Conservation (phyloP, 495 filamentous ascomycete species). For the Penicillium paxilli region DNA sequence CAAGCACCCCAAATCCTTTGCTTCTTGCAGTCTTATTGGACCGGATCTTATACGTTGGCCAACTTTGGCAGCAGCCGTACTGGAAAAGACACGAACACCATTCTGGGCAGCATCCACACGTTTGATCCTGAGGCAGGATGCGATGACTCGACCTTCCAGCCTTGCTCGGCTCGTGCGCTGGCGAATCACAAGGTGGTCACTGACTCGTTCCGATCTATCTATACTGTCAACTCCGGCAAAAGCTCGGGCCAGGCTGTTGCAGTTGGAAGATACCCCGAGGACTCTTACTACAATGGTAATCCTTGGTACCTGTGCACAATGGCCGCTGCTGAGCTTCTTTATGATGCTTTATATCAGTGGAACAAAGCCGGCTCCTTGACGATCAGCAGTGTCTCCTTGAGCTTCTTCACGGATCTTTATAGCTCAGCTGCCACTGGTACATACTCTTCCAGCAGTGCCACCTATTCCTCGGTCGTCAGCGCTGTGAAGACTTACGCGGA, state of each 20-base stretch:
- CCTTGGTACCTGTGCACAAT: slow-evolving; percentile 67
- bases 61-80: slow-evolving; percentile 54
- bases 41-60: slow-evolving; percentile 53
- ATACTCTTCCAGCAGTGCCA: slow-evolving; percentile 43
- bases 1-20: slow-evolving; percentile 58
- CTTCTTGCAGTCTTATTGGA: slow-evolving; percentile 68
- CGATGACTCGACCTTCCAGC: slow-evolving; percentile 55
- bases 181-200: slow-evolving; percentile 64
- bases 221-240: slow-evolving; percentile 56
- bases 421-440: slow-evolving; percentile 50
- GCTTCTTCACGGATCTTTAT: slow-evolving; percentile 58
- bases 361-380: slow-evolving; percentile 49
- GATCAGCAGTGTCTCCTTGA: slow-evolving; percentile 52
- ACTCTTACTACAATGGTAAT: slow-evolving; percentile 67
- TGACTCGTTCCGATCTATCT: slow-evolving; percentile 61
- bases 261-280: slow-evolving; percentile 71
- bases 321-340: slow-evolving; percentile 65
- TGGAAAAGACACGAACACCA: slow-evolving; percentile 62
- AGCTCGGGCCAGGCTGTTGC: slow-evolving; percentile 50
- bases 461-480: slow-evolving; percentile 50
- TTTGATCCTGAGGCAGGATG: slow-evolving; percentile 59
- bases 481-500: slow-evolving; percentile 65
- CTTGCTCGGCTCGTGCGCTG: slow-evolving; percentile 61
- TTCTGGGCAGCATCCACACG: slow-evolving; percentile 62
- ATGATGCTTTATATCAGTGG: slow-evolving; percentile 63